phyloP scores from a whole-genome alignment of 2,329 filamentous ascomycete genomes.

The Microthyrium microscopicum region DNA sequence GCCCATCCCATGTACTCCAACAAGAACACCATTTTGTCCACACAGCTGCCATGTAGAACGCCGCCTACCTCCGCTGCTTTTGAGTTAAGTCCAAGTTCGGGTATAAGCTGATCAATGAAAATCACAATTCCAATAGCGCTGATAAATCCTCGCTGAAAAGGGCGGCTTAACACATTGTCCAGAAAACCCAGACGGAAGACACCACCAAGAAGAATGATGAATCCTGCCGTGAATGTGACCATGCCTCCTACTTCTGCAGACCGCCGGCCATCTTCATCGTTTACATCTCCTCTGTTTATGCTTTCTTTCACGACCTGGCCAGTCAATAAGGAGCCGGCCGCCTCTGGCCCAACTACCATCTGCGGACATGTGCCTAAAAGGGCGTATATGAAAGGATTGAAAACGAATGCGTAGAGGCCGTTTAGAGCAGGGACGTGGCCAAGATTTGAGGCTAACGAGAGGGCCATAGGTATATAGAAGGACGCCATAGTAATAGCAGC shows the following conservation, averaged over 20 bases:
- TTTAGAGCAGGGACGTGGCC: slow-evolving; percentile 87
- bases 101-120: slow-evolving; percentile 83
- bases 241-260: slow-evolving; percentile 79
- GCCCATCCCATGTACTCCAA: slow-evolving; percentile 45
- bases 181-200: slow-evolving; percentile 76
- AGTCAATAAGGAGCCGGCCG: slow-evolving; percentile 77
- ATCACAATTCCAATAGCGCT: slow-evolving; percentile 95
- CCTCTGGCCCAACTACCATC: slow-evolving; percentile 90
- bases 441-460: slow-evolving; percentile 83
- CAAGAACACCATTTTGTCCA: slow-evolving; percentile 74
- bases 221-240: slow-evolving; percentile 72
- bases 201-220: slow-evolving; percentile 76
- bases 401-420: slow-evolving; percentile 83
- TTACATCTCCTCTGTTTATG: slow-evolving; percentile 49
- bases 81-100: slow-evolving; percentile 62
- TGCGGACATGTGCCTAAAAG: slow-evolving; percentile 80
- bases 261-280: slow-evolving; percentile 48
- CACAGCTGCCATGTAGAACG: slow-evolving; percentile 69
- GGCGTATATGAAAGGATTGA: slow-evolving; percentile 83
- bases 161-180: slow-evolving; percentile 83
- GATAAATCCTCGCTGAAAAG: slow-evolving; percentile 89
- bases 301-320: slow-evolving; percentile 70
- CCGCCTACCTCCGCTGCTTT: slow-evolving; percentile 43
- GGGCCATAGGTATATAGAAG: slow-evolving; percentile 93
- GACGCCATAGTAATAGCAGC: slow-evolving; percentile 93